These are phyloP conservation scores for Penicillium sp. DNA, from an alignment of 2,329 filamentous ascomycete species.

Conservation along the genomic window DNA sequence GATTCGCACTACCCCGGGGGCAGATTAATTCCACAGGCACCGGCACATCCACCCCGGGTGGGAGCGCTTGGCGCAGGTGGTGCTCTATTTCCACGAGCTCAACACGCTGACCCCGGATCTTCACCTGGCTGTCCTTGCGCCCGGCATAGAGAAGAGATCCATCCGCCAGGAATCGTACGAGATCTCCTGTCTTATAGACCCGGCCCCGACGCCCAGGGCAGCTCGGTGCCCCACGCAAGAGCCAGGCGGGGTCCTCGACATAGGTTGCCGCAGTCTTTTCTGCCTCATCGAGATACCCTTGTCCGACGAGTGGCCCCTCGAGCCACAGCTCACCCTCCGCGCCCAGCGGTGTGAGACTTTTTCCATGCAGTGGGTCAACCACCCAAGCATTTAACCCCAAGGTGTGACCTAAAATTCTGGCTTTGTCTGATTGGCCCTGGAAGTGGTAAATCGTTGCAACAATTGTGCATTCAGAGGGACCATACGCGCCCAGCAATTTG, in stretches of 20 bases:
- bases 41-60: background rate
- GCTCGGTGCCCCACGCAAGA: background rate
- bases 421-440: background rate
- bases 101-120: background rate
- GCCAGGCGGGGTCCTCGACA: background rate
- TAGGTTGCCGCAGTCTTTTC: background rate
- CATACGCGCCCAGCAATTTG: background rate
- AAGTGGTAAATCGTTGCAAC: background rate
- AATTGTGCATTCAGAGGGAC: conserved; percentile 2
- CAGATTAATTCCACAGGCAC: background rate
- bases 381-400: background rate
- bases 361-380: background rate
- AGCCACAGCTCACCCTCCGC: background rate
- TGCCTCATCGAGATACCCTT: background rate
- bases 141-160: background rate
- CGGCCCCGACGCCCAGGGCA: background rate
- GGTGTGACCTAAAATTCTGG: background rate
- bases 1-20: background rate
- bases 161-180: background rate
- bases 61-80: background rate
- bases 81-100: background rate
- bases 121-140: background rate
- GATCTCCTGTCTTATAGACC: background rate
- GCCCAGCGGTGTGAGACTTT: background rate
- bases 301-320: background rate